Base-by-base conservation (phyloP, 495 filamentous ascomycete species). In the Podospora bellae-mahoneyi region DNA sequence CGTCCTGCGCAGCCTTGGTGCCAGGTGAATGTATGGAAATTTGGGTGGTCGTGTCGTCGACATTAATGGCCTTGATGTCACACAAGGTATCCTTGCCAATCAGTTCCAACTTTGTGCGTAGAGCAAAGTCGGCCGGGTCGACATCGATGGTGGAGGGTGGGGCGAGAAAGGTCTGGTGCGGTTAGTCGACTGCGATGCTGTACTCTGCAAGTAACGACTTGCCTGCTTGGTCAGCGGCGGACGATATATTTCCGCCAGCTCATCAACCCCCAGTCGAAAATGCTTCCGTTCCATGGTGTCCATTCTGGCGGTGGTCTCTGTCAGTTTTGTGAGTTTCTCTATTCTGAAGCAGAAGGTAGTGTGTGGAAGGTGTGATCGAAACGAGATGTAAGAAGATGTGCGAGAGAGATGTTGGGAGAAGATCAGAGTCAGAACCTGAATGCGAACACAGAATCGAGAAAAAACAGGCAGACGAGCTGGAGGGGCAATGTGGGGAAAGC, bases 31-130 rank as follows among this genome's bases (percentile, higher is more conserved):
- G 28, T 60, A 75, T 58, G 1, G 54, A 67, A 28, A 75, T 44
- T 18, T 55, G 30, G 2, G 54, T 7, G 10, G 60, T 67, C 10
- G 6, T 2, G 1, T 67, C 66, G 5, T 54, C 53, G 10, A 39
- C 34, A 27, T 69, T 27, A 16, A 76, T 54, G 5, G 71, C 67
- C 6, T 61, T 64, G 15, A 76, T 70, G 18, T 71, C 71, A 6
- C 56, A 10, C 39, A 76, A 6, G 1, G 69, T 10, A 0, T 58
- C 54, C 44, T 56, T 56, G 57, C n/a, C 18, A 10, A 58, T 58
- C 2, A 20, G 18, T 9, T 58, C 55, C 55, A 58, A 10, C 55
- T 58, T 58, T 7, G 55, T 20, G 3, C 23, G n/a, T 7, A 67
- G 30, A n/a, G 71, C 67, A 20, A 58, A 44, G 39, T 74, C 68